phyloP scores from a whole-genome alignment of 2,329 filamentous ascomycete species.

The Sphaerulina populicola region DNA sequence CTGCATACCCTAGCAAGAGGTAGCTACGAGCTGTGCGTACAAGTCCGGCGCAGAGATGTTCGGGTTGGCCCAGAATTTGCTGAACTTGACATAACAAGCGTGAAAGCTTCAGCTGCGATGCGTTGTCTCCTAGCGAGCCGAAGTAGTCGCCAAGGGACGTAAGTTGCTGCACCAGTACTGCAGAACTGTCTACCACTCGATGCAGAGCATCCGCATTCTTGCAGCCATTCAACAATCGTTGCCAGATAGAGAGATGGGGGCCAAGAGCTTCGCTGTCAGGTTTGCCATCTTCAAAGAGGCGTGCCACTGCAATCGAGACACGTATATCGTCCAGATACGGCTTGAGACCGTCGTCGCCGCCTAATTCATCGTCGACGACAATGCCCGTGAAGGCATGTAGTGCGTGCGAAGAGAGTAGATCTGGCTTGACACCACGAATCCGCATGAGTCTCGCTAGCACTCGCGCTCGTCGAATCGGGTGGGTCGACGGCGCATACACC shows the following conservation, averaged over 20 bases:
- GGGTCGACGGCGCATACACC: slow-evolving; percentile 16
- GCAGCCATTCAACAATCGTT: slow-evolving; percentile 31
- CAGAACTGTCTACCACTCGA: slow-evolving; percentile 43
- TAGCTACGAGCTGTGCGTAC: slow-evolving; percentile 47
- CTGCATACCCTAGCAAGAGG: slow-evolving; percentile 52
- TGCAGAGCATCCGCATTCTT: slow-evolving; percentile 35
- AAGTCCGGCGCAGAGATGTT: slow-evolving; percentile 23
- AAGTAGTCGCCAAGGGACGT: slow-evolving; percentile 49
- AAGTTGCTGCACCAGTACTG: slow-evolving; percentile 45
- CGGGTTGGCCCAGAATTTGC: not conserved
- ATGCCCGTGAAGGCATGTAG: slow-evolving; percentile 4
- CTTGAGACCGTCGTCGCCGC: slow-evolving; percentile 31
- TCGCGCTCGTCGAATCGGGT: slow-evolving; percentile 29
- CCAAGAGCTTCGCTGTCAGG: slow-evolving; percentile 26
- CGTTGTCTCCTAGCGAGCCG: slow-evolving; percentile 49
- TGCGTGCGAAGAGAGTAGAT: slow-evolving; percentile 16
- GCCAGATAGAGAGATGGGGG: slow-evolving; percentile 34
- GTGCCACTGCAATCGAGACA: slow-evolving; percentile 32
- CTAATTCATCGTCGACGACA: slow-evolving; percentile 14
- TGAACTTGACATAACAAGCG: slow-evolving; percentile 11
- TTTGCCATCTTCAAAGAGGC: not conserved
- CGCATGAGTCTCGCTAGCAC: slow-evolving; percentile 21
- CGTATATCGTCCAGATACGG: slow-evolving; percentile 32
- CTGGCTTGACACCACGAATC: slow-evolving; percentile 21
- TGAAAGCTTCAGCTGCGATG: slow-evolving; percentile 21